Evolutionary conservation across 345 rosid species (phyloP).

Genomic region (Salix purpurea): DNA sequence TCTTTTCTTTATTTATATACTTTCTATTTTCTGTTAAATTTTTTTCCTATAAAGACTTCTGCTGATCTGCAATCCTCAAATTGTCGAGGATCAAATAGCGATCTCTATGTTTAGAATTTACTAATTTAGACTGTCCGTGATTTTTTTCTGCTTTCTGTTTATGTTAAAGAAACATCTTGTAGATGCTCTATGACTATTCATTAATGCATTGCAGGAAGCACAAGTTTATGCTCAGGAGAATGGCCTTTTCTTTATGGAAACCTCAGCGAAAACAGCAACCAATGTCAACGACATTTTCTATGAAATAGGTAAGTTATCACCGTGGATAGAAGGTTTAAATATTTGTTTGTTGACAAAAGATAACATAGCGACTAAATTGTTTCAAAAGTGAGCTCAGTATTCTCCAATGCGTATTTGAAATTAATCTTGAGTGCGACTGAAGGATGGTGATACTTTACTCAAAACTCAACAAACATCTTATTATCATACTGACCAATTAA

Average conservation of each 20-base stretch:
- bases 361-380: not conserved
- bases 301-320: conserved; percentile 52
- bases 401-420: not conserved
- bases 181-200: not conserved
- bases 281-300: conserved; percentile 77
- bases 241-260: conserved; percentile 79
- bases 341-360: not conserved
- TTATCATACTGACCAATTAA: too few species aligned
- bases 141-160: not conserved
- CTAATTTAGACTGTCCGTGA: not conserved
- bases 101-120: not conserved
- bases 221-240: conserved; percentile 64
- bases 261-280: conserved; percentile 71
- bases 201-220: conserved; percentile 60
- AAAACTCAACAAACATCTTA: not conserved
- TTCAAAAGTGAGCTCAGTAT: not conserved
- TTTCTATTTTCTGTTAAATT: not conserved
- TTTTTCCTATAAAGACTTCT: not conserved
- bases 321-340: not conserved
- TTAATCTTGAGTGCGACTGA: not conserved
- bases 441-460: not conserved
- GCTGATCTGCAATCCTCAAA: not conserved
- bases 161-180: not conserved
- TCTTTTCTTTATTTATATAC: not conserved
- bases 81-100: not conserved